Percentiles rank a stretch among this genome's conserved stretches.
phyloP scores from a whole-genome alignment of 495 filamentous ascomycete genomes.

The Penicillium arizonense region DNA sequence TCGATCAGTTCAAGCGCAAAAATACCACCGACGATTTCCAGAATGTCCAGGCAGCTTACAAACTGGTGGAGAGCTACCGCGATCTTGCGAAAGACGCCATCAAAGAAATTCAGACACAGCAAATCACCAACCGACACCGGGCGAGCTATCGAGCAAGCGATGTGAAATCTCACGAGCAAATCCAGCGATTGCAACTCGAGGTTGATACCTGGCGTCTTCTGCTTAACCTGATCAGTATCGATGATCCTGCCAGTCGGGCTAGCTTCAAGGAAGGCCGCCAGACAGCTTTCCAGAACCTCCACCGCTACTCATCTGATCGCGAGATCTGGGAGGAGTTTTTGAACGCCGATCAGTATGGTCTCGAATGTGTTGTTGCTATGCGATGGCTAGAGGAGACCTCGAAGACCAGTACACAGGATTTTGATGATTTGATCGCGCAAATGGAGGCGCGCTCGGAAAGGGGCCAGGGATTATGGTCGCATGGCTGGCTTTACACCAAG shows the following conservation, averaged over 20 bases:
- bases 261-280: conserved; percentile 37
- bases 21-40: conserved; percentile 35
- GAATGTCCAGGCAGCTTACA: conserved; percentile 42
- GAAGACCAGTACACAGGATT: conserved; percentile 57
- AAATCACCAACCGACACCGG: conserved; percentile 37
- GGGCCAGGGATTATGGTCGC: conserved; percentile 66
- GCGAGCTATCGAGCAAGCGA: conserved; percentile 27
- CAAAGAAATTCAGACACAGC: conserved; percentile 37
- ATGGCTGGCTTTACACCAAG: conserved; percentile 90
- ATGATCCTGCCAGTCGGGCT: conserved; percentile 37
- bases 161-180: conserved; percentile 52
- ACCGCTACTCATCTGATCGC: conserved; percentile 59
- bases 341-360: conserved; percentile 63
- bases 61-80: conserved; percentile 43
- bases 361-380: conserved; percentile 71
- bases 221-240: conserved; percentile 56
- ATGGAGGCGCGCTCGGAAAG: conserved; percentile 61
- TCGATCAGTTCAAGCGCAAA: conserved; percentile 57
- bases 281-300: conserved; percentile 42
- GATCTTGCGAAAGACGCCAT: conserved; percentile 40
- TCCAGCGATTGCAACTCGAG: conserved; percentile 64
- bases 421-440: conserved; percentile 72
- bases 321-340: conserved; percentile 66
- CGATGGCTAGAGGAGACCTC: conserved; percentile 81
- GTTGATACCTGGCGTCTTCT: conserved; percentile 89